phyloP scores from a whole-genome alignment of 1,284 basidiomycete genomes.

The Xerocomus subilludens region DNA sequence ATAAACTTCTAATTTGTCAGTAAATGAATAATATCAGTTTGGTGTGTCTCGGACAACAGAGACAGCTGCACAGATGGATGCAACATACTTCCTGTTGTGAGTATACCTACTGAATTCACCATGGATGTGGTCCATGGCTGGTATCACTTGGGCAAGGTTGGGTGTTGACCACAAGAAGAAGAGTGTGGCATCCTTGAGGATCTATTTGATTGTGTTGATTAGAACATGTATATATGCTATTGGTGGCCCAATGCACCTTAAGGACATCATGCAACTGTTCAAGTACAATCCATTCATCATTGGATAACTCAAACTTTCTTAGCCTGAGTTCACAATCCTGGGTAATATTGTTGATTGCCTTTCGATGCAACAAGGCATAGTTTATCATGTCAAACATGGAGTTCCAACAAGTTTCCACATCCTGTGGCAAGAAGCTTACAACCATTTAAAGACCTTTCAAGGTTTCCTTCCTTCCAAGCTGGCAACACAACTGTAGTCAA shows the following conservation, averaged over 20 bases:
- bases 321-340: neutral
- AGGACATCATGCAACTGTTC: neutral
- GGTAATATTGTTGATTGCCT: neutral
- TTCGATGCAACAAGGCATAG: neutral
- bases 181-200: neutral
- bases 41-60: neutral
- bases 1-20: neutral
- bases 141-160: neutral
- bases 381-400: neutral
- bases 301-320: neutral
- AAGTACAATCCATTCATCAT: neutral
- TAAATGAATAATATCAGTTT: neutral
- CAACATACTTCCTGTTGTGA: neutral
- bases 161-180: neutral
- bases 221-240: neutral
- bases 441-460: neutral
- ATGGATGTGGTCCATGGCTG: neutral
- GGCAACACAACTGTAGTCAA: constrained; percentile 39
- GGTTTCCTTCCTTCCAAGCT: too few relatives aligned
- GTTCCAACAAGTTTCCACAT: constrained; percentile 43
- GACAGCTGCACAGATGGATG: neutral
- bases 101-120: neutral
- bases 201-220: neutral
- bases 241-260: neutral
- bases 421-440: constrained; percentile 33